These are phyloP conservation scores for Alternaria arbusti DNA, from an alignment of 2,329 filamentous ascomycete genomes.

Conservation along the genomic window DNA sequence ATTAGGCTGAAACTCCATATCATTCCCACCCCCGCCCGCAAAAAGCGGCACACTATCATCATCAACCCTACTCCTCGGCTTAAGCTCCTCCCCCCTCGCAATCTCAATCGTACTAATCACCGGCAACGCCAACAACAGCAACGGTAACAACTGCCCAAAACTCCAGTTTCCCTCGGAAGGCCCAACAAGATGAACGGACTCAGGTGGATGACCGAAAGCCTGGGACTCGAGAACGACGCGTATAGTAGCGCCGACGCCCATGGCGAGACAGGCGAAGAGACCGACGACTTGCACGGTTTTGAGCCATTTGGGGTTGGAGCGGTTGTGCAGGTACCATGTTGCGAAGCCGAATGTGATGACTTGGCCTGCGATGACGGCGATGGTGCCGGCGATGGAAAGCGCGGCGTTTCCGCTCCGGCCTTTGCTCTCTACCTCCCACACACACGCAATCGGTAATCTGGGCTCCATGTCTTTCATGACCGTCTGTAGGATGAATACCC, in stretches of 20 bases:
- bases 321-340: conserved; percentile 69
- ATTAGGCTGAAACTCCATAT: conserved; percentile 57
- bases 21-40: conserved; percentile 33
- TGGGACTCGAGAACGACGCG: conserved; percentile 65
- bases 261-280: conserved; percentile 57
- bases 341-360: conserved; percentile 64
- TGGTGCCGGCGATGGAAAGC: conserved; percentile 64
- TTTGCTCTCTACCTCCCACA: conserved; percentile 58
- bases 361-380: conserved; percentile 66
- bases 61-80: conserved; percentile 51
- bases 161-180: conserved; percentile 64
- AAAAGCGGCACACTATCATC: conserved; percentile 49
- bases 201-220: conserved; percentile 63
- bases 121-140: conserved; percentile 66
- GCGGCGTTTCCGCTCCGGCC: conserved; percentile 50
- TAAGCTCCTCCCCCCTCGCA: conserved; percentile 57
- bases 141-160: conserved; percentile 67
- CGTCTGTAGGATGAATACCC: conserved; percentile 63
- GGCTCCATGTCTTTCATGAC: conserved; percentile 60
- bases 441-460: conserved; percentile 67
- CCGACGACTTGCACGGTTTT: conserved; percentile 61
- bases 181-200: conserved; percentile 56
- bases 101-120: conserved; percentile 67
- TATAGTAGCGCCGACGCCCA: conserved; percentile 65
- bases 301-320: conserved; percentile 60